Conservation (phyloP, 2,329 filamentous ascomycete genomes). For the Aspergillus sp. region DNA sequence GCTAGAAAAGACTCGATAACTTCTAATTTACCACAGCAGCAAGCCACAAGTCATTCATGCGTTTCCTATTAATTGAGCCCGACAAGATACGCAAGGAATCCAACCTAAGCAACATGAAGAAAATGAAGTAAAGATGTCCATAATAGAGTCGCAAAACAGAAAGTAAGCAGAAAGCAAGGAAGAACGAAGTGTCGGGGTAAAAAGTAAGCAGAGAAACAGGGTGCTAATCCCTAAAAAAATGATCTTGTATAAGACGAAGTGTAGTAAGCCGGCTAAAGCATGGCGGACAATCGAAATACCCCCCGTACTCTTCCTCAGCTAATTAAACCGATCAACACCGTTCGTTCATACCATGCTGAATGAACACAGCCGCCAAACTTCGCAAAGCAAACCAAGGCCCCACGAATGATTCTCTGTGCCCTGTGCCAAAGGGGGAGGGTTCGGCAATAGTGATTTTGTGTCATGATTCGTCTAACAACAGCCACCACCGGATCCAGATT, state of each 20-base stretch:
- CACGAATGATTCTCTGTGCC: constrained; percentile 3
- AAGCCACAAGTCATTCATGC: constrained; percentile 25
- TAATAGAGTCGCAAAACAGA: constrained; percentile 19
- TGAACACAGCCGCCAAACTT: constrained; percentile 1
- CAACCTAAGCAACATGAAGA: constrained; percentile 28
- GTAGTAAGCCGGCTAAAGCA: constrained; percentile 35
- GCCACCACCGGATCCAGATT: constrained; percentile 77
- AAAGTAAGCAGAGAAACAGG: constrained; percentile 16
- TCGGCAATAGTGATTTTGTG: constrained; percentile 23
- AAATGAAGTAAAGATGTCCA: constrained; percentile 19
- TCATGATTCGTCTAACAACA: constrained; percentile 71
- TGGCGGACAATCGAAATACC: constrained; percentile 23
- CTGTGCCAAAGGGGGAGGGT: constrained; percentile 4
- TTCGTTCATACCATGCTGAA: constrained; percentile 11
- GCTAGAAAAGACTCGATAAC: constrained; percentile 4
- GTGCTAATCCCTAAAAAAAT: constrained; percentile 26
- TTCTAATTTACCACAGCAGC: constrained; percentile 11
- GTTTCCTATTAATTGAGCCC: constrained; percentile 40
- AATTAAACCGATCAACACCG: constrained; percentile 8
- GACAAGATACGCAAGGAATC: constrained; percentile 30
- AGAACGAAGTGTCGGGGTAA: constrained; percentile 15
- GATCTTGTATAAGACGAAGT: constrained; percentile 29
- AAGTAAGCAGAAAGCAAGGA: constrained; percentile 21
- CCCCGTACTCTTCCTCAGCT: constrained; percentile 18
- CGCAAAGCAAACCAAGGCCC: background rate